These are phyloP conservation scores for Toxoplasma gondii DNA, from an alignment of 169 alveolate species.

Conservation along the genomic window DNA sequence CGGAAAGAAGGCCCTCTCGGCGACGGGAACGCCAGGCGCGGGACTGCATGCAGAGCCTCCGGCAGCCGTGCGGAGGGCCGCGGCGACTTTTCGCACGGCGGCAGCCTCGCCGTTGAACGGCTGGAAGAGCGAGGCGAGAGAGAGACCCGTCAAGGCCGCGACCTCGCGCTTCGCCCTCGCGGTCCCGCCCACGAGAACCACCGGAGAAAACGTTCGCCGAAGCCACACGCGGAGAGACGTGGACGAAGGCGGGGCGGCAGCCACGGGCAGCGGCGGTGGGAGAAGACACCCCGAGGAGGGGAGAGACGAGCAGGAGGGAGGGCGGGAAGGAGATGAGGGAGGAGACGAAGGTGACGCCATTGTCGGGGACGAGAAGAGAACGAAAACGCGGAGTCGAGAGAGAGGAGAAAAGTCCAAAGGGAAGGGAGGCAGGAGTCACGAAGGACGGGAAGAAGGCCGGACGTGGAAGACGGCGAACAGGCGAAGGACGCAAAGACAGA, in stretches of 20 bases:
- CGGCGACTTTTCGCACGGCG: conserved; percentile 21
- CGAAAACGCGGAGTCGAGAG: background rate
- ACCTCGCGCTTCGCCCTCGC: conserved; percentile 50
- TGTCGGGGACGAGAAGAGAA: background rate
- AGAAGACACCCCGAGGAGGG: background rate
- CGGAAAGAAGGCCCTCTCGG: background rate
- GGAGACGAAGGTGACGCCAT: background rate
- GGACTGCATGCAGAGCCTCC: background rate
- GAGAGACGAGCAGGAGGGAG: background rate
- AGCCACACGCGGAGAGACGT: conserved; percentile 20
- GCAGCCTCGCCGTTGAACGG: conserved; percentile 40
- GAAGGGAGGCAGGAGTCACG: background rate
- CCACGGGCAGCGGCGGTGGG: conserved; percentile 21
- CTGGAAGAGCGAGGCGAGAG: conserved; percentile 55
- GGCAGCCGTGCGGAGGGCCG: conserved; percentile 19
- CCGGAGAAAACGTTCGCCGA: conserved; percentile 40
- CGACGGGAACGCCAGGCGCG: background rate
- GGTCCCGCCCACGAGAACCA: conserved; percentile 48
- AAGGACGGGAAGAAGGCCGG: background rate
- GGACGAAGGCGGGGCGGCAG: background rate
- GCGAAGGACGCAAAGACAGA: background rate
- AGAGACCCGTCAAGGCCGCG: conserved; percentile 40
- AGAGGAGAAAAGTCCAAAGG: background rate
- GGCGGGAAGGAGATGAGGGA: background rate
- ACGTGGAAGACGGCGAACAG: background rate